Evolutionary conservation across 305 asterid species (phyloP).

Genomic region (Ilex paraguariensis): DNA sequence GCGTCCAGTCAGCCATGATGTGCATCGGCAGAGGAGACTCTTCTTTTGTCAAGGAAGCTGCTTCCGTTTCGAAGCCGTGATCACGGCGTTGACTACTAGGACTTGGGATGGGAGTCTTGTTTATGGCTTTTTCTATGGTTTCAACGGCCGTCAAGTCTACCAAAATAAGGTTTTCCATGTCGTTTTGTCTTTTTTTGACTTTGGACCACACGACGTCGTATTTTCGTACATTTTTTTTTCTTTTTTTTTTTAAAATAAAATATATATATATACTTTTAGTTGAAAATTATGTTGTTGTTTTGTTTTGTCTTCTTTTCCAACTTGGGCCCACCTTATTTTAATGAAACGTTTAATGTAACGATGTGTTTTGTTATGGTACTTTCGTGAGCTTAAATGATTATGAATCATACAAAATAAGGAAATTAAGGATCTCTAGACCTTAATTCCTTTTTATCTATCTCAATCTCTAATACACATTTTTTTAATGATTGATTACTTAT

Average conservation of each 20-base stretch:
- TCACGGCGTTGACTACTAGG: conserved; percentile 18
- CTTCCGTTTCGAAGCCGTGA: conserved; percentile 45
- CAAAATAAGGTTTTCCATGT: conserved; percentile 10
- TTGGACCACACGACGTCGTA: conserved; percentile 41
- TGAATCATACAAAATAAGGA: too few species aligned
- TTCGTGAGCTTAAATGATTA: too few species aligned
- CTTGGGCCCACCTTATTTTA: background rate
- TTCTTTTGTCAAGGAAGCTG: conserved; percentile 37
- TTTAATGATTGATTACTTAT: too few species aligned
- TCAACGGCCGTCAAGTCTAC: conserved; percentile 24
- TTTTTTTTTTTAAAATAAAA: too few species aligned
- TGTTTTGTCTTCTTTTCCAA: background rate
- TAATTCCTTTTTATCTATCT: too few species aligned
- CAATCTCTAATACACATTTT: too few species aligned
- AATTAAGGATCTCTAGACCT: too few species aligned
- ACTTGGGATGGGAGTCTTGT: background rate
- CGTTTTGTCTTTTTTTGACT: background rate
- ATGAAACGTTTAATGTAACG: background rate
- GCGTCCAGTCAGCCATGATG: conserved; percentile 59
- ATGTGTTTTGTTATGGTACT: background rate
- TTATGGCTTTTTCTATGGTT: conserved; percentile 1
- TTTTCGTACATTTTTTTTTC: conserved; percentile 26
- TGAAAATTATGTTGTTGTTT: too few species aligned
- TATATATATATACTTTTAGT: too few species aligned
- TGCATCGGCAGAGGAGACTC: conserved; percentile 35